Evolutionary conservation across 768 basidiomycete genomes (phyloP), one percentile per base, ranked within the genome.

Genomic region (Grammothele lineata): DNA sequence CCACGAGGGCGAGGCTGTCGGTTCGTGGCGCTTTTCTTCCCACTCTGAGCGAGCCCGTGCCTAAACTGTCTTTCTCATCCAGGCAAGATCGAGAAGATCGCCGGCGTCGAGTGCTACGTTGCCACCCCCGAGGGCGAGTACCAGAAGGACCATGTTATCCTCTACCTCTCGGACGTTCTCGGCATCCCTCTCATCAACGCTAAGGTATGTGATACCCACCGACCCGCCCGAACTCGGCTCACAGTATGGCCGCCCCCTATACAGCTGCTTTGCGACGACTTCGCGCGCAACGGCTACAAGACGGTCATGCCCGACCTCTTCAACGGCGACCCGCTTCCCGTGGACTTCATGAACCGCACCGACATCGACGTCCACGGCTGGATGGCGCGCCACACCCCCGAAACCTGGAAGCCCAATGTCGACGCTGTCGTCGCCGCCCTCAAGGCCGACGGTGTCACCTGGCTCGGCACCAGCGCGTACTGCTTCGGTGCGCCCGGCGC

Each of bases 401-500:
- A 63, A 5, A 45, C 48, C 5, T 70, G 68, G 26, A 62, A 63
- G 17, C 65, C 70, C 0, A 27, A 47, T 18, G 39, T 75, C 32
- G 68, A 75, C 58, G 59, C 47, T 3, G 67, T 74, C 33, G 58
- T 73, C 27, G 60, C 51, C 2, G 65, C 62, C 6, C 66, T 76
- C 33, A 66, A 65, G 51, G 65, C 47, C 25, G 37, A 68, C 35
- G 70, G 73, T 35, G 27, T 7, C 27, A 30, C 62, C 2, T 49
- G 56, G 12, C 65, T 76, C 47, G 72, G 60, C 0, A 69, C 70
- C 7, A 68, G 65, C 0, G 72, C 72, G 1, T 74, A 69, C 58
- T 75, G 74, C 57, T 69, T 69, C 50, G 70, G 70, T 25, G 73
- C 63, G 3, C 70, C 71, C 17, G 74, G 72, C 36, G 58, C 62